A percentile compares a stretch with the other conserved stretches of the same genome.
Evolutionary conservation across 2,329 filamentous ascomycete species (phyloP).

Genomic region (Akanthomyces uredinophilus): DNA sequence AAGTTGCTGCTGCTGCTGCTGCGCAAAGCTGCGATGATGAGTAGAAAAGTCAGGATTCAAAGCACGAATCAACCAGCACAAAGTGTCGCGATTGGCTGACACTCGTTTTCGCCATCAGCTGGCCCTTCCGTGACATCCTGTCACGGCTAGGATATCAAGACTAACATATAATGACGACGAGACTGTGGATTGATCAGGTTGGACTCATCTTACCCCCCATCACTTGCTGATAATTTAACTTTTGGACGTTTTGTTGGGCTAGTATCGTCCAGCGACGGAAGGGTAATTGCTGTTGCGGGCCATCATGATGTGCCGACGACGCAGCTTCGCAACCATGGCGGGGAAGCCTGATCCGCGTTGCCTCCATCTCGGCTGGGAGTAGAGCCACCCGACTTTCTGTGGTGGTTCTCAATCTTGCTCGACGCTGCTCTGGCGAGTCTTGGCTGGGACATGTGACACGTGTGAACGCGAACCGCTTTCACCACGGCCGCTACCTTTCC

Average conservation of each 20-base stretch:
- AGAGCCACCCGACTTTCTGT: not conserved
- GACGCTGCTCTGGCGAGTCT: not conserved
- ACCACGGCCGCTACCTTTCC: not conserved
- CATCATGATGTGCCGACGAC: not conserved
- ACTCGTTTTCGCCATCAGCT: not conserved
- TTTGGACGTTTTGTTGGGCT: not conserved
- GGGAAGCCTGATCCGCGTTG: not conserved
- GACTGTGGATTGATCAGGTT: not conserved
- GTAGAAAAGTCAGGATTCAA: not conserved
- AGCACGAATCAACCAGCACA: too few species aligned
- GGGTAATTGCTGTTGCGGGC: not conserved
- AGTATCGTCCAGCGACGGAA: not conserved
- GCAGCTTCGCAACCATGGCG: not conserved
- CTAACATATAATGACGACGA: not conserved
- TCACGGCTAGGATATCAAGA: not conserved
- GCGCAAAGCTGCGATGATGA: too few species aligned
- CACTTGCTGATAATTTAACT: not conserved
- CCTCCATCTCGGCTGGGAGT: not conserved
- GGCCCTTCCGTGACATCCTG: not conserved
- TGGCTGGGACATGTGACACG: not conserved
- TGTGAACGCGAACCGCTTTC: not conserved
- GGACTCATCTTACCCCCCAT: not conserved
- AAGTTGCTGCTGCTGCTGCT: not conserved
- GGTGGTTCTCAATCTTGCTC: not conserved
- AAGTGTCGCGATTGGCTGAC: not conserved